Conservation (phyloP, 1,139 yeast species). For the Geotrichum europaeum region DNA sequence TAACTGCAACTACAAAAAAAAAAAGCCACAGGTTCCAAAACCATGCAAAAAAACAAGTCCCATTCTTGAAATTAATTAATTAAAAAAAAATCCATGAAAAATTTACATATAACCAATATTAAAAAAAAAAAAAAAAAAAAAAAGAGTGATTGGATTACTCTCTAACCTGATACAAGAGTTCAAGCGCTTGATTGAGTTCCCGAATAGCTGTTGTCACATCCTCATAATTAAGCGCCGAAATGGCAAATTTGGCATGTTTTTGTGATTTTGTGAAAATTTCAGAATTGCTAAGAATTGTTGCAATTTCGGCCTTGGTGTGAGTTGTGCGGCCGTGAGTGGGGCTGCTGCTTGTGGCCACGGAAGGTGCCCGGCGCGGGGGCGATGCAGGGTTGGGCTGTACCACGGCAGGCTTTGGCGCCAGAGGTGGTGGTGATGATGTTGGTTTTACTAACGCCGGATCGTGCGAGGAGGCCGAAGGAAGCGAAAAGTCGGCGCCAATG, state of each 20-base stretch:
- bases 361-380: slow-evolving; percentile 10
- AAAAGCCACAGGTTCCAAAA: no score
- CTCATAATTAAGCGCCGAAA: slow-evolving; percentile 89
- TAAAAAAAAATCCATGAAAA: no score
- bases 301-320: slow-evolving; percentile 43
- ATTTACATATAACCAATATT: no score
- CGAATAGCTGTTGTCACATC: slow-evolving; percentile 74
- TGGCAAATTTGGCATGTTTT: slow-evolving; percentile 83
- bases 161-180: slow-evolving; percentile 22
- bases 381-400: slow-evolving; percentile 13
- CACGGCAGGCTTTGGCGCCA: slow-evolving; percentile 1
- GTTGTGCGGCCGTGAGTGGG: no score
- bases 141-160: neutral
- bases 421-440: slow-evolving; percentile 18
- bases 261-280: slow-evolving; percentile 67
- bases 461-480: slow-evolving; percentile 12
- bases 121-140: no score
- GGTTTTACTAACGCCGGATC: slow-evolving; percentile 11
- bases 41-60: no score
- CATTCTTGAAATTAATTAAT: no score
- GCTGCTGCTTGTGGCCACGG: slow-evolving; percentile 4
- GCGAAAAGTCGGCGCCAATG: slow-evolving; percentile 4
- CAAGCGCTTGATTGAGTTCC: slow-evolving; percentile 65
- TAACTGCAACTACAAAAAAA: no score
- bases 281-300: slow-evolving; percentile 49